These are phyloP conservation scores for Ophiocordyceps camponoti-leonardi DNA, from an alignment of 2,329 filamentous ascomycete genomes.

Conservation along the genomic window DNA sequence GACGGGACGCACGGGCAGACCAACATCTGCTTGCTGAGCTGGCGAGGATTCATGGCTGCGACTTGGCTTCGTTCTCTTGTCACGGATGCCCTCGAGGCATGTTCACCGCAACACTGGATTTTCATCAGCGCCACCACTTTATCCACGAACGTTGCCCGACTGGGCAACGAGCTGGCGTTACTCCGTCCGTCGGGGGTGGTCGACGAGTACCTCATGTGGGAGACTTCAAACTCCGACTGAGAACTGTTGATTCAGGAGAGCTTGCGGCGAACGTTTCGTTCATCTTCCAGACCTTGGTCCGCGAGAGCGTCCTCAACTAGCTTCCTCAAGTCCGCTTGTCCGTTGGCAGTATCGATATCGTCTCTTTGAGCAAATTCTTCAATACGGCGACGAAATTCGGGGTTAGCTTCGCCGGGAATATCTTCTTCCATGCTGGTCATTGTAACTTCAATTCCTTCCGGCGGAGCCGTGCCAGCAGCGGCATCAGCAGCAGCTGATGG, in stretches of 20 bases:
- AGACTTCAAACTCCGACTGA: constrained; percentile 30
- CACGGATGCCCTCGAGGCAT: constrained; percentile 23
- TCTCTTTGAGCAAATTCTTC: constrained; percentile 72
- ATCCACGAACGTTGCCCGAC: constrained; percentile 23
- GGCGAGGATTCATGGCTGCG: constrained; percentile 40
- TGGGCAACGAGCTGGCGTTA: constrained; percentile 32
- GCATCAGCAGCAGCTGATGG: constrained; percentile 11
- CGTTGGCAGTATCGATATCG: constrained; percentile 67
- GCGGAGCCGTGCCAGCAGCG: constrained; percentile 34
- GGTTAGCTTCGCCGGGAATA: constrained; percentile 49
- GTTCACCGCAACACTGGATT: constrained; percentile 35
- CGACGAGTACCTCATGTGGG: constrained; percentile 44
- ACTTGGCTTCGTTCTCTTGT: constrained; percentile 32
- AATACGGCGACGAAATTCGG: constrained; percentile 70
- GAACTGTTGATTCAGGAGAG: constrained; percentile 23
- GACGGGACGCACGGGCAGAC: constrained; percentile 12
- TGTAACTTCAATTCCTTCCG: constrained; percentile 61
- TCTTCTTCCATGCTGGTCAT: constrained; percentile 56
- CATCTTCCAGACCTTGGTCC: constrained; percentile 44
- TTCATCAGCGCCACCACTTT: constrained; percentile 35
- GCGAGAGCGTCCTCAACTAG: constrained; percentile 67
- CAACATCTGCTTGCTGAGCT: constrained; percentile 33
- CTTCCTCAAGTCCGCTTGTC: constrained; percentile 61
- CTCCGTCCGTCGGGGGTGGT: constrained; percentile 30
- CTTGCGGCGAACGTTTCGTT: constrained; percentile 46